A percentile compares a stretch with the other conserved stretches of the same genome.
These are phyloP conservation scores for Oryza nivara DNA, from an alignment of 176 grass and related monocot genomes.

Conservation along the genomic window DNA sequence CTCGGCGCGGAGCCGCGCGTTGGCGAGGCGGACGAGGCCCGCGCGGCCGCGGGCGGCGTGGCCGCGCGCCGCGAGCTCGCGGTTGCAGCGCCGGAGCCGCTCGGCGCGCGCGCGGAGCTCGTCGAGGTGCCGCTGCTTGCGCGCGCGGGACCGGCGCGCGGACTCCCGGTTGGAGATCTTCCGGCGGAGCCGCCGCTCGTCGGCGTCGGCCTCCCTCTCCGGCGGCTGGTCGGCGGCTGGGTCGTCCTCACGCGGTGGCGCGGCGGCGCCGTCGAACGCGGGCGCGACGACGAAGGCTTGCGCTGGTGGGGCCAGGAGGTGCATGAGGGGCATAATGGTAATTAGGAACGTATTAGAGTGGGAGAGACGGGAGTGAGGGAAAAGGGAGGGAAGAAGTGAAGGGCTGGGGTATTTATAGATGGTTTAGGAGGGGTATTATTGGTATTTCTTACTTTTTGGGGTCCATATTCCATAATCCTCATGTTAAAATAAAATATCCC, in stretches of 20 bases:
- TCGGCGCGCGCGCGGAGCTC: slow-evolving; percentile 33
- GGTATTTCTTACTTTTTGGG: not conserved
- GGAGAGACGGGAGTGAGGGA: slow-evolving; percentile 32
- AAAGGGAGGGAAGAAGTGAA: slow-evolving; percentile 71
- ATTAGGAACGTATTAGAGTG: not conserved
- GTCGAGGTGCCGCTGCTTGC: slow-evolving; percentile 69
- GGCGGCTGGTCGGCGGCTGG: not conserved
- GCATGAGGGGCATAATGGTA: slow-evolving; percentile 30
- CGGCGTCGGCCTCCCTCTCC: not conserved
- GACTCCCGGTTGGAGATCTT: slow-evolving; percentile 91
- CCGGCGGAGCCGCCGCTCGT: slow-evolving; percentile 55
- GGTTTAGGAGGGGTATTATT: not conserved
- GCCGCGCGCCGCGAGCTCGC: slow-evolving; percentile 41
- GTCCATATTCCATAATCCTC: not conserved
- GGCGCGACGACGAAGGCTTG: slow-evolving; percentile 28
- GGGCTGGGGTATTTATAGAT: slow-evolving; percentile 61
- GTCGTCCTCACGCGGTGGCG: not conserved
- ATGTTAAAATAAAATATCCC: no score
- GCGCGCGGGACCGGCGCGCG: slow-evolving; percentile 66
- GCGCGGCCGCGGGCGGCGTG: not conserved
- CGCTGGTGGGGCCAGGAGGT: not conserved
- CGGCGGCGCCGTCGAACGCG: slow-evolving; percentile 11
- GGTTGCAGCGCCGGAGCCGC: slow-evolving; percentile 40
- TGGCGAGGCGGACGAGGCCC: slow-evolving; percentile 37
- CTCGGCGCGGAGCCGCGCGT: slow-evolving; percentile 51